Percentiles rank a stretch among this genome's conserved stretches.
These are phyloP conservation scores for Boletellus deceptivus DNA, from an alignment of 1,284 basidiomycete genomes.

Conservation along the genomic window DNA sequence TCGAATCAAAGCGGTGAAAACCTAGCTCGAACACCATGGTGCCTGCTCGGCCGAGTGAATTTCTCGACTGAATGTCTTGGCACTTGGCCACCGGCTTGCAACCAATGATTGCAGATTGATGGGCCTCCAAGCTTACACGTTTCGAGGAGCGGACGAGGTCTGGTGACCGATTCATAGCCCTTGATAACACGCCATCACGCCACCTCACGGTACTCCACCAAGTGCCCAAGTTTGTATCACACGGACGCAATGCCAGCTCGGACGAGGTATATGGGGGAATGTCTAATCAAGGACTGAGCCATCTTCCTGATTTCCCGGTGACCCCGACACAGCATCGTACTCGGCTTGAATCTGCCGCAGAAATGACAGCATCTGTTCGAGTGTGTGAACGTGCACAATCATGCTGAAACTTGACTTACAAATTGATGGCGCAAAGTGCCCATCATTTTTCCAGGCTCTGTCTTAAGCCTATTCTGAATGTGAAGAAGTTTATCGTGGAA, in stretches of 20 bases:
- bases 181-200: neutral
- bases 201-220: neutral
- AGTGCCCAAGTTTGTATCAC: neutral
- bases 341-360: conserved; percentile 49
- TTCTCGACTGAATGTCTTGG: too few species aligned
- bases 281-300: neutral
- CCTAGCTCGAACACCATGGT: too few species aligned
- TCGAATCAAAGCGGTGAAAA: neutral
- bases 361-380: conserved; percentile 54
- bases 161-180: too few species aligned
- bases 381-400: neutral
- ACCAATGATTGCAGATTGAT: too few species aligned
- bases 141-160: too few species aligned
- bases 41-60: too few species aligned
- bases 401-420: conserved; percentile 44
- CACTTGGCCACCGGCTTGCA: too few species aligned
- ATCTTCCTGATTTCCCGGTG: neutral
- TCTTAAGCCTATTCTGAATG: conserved; percentile 76
- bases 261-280: neutral
- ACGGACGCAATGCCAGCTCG: neutral
- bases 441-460: conserved; percentile 54
- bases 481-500: conserved; percentile 86
- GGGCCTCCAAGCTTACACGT: too few species aligned
- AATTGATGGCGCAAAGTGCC: conserved; percentile 25
- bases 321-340: conserved; percentile 24